Evolutionary conservation across 805 yeast species (phyloP).

Genomic region (Ogataea paraovalis): DNA sequence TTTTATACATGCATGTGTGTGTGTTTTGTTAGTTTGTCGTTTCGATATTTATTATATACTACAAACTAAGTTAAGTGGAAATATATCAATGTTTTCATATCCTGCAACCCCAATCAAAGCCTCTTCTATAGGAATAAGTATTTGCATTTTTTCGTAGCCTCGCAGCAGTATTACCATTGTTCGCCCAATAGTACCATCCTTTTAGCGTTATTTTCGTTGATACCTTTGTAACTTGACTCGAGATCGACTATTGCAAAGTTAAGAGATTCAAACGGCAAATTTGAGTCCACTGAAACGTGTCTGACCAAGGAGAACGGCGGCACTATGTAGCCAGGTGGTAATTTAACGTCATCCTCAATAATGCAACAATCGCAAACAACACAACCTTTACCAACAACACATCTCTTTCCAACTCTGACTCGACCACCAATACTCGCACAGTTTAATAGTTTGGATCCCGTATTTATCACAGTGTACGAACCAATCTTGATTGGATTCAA

Average conservation of each 20-base stretch:
- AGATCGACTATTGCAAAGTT: conserved; percentile 14
- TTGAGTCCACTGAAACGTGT: background rate
- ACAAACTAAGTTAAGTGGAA: too few relatives aligned
- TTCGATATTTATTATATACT: too few relatives aligned
- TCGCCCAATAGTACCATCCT: conserved; percentile 1
- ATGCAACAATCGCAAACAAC: conserved; percentile 51
- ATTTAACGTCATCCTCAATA: conserved; percentile 36
- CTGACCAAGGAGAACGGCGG: conserved; percentile 49
- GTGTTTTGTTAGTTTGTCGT: too few relatives aligned
- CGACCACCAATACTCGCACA: conserved; percentile 45
- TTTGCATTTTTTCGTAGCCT: too few relatives aligned
- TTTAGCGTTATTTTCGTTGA: conserved; percentile 20
- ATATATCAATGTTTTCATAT: too few relatives aligned
- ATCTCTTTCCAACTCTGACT: conserved; percentile 42
- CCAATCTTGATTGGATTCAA: conserved; percentile 40
- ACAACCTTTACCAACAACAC: conserved; percentile 34
- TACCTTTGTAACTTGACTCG: conserved; percentile 26
- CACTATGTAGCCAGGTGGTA: conserved; percentile 42
- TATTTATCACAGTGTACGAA: conserved; percentile 42
- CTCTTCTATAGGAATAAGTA: background rate
- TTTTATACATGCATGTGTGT: too few relatives aligned
- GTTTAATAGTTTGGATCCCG: conserved; percentile 24
- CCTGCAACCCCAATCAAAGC: background rate
- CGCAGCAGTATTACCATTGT: background rate
- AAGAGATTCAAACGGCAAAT: background rate